Conservation (phyloP, 306 rosid genomes). For the Rosa lucieae region DNA sequence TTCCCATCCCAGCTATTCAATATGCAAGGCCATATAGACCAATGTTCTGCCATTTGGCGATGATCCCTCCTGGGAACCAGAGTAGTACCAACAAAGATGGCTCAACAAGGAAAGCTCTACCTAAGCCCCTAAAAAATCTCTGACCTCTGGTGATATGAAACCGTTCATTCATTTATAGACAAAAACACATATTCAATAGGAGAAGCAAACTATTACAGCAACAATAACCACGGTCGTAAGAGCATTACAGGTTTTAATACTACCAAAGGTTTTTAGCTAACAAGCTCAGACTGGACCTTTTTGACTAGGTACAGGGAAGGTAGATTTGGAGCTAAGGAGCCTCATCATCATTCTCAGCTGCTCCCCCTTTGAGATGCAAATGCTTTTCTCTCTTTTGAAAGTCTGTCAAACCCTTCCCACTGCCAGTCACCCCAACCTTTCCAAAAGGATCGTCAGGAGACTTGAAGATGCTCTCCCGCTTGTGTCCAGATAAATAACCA, state of each 20-base stretch:
- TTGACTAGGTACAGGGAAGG: neutral
- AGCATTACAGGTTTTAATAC: neutral
- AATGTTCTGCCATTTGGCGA: too few species aligned
- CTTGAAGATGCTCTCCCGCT: conserved; percentile 95
- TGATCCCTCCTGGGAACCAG: too few species aligned
- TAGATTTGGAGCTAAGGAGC: conserved; percentile 21
- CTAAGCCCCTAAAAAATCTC: neutral
- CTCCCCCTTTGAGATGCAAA: conserved; percentile 93
- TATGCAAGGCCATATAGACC: too few species aligned
- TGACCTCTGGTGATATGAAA: neutral
- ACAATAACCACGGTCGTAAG: too few species aligned
- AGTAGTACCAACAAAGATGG: too few species aligned
- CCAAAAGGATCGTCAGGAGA: conserved; percentile 95
- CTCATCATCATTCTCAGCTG: conserved; percentile 74
- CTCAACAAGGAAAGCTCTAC: too few species aligned
- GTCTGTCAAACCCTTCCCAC: conserved; percentile 98
- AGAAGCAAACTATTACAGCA: too few species aligned
- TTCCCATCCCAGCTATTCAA: too few species aligned
- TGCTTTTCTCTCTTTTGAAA: conserved; percentile 95
- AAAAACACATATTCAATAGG: too few species aligned
- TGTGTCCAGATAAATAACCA: conserved; percentile 90
- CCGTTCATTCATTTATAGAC: too few species aligned
- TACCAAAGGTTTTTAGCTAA: conserved; percentile 1
- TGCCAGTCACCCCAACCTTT: conserved; percentile 98
- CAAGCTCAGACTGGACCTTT: neutral